Evolutionary conservation across 116 monocot species (phyloP).

Genomic region (Cymodocea nodosa): DNA sequence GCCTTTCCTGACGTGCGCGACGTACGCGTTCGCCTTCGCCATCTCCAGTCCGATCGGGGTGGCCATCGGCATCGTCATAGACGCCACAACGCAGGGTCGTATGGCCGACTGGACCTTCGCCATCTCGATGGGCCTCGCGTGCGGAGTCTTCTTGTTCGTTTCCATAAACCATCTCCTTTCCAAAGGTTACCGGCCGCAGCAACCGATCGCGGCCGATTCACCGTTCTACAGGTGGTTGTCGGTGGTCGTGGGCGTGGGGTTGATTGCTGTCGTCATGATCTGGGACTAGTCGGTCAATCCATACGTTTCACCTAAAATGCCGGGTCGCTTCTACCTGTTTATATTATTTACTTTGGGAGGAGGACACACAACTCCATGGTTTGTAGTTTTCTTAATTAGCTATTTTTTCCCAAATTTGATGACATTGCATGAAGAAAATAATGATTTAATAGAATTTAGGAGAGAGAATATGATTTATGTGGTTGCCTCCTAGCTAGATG

Average conservation of each 20-base stretch:
- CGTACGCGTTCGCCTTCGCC: constrained; percentile 69
- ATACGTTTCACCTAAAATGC: too few relatives aligned
- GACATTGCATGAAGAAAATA: too few relatives aligned
- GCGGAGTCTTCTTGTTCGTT: constrained; percentile 60
- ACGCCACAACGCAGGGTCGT: constrained; percentile 34
- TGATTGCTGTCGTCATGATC: constrained; percentile 83
- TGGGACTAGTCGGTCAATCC: constrained; percentile 31
- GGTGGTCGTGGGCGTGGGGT: constrained; percentile 44
- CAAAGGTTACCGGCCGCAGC: constrained; percentile 34
- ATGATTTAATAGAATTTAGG: too few relatives aligned
- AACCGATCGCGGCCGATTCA: constrained; percentile 10
- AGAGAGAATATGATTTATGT: too few relatives aligned
- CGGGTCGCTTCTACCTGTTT: too few relatives aligned
- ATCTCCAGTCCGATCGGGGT: constrained; percentile 71
- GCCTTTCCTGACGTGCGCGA: constrained; percentile 33
- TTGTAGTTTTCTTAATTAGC: too few relatives aligned
- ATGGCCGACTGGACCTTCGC: constrained; percentile 50
- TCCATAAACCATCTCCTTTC: constrained; percentile 57
- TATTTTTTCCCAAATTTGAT: too few relatives aligned
- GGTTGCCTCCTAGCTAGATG: too few relatives aligned
- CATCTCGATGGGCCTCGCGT: constrained; percentile 68
- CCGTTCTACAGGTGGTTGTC: constrained; percentile 31
- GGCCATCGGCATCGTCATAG: constrained; percentile 60
- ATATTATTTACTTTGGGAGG: too few relatives aligned
- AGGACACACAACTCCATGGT: too few relatives aligned